Evolutionary conservation across 148 eudicot genomes (phyloP).

Genomic region (Rhododendron henanense): DNA sequence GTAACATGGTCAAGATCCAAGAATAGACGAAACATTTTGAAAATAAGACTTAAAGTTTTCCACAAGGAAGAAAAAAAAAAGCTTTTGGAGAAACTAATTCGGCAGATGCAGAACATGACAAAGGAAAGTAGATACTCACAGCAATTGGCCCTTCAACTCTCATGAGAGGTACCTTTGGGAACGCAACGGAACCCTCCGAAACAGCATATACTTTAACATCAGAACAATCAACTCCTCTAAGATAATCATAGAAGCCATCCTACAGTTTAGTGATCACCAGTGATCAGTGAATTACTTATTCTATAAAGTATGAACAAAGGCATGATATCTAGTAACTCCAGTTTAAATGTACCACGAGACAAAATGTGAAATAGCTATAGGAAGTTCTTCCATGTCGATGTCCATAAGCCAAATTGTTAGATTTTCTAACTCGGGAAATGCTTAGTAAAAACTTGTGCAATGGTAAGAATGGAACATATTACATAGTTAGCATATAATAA

Average conservation of each 20-base stretch:
- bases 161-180: slow-evolving; percentile 82
- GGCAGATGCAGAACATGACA: background rate
- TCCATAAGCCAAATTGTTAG: background rate
- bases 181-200: slow-evolving; percentile 84
- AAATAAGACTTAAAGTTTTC: background rate
- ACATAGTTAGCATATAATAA: background rate
- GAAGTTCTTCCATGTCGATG: background rate
- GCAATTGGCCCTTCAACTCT: slow-evolving; percentile 93
- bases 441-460: background rate
- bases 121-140: slow-evolving; percentile 45
- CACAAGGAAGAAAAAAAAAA: background rate
- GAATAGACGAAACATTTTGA: background rate
- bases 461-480: background rate
- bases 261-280: slow-evolving; percentile 15
- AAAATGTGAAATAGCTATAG: background rate
- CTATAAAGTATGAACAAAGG: background rate
- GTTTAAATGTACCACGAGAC: background rate
- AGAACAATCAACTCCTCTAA: slow-evolving; percentile 84
- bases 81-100: background rate
- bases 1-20: slow-evolving; percentile 11
- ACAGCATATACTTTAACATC: slow-evolving; percentile 80
- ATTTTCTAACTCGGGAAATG: background rate
- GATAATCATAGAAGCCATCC: slow-evolving; percentile 79
- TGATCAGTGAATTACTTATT: background rate
- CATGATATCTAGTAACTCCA: background rate